phyloP scores from a whole-genome alignment of 2,329 filamentous ascomycete species.

The Calonectria multiphialidica region DNA sequence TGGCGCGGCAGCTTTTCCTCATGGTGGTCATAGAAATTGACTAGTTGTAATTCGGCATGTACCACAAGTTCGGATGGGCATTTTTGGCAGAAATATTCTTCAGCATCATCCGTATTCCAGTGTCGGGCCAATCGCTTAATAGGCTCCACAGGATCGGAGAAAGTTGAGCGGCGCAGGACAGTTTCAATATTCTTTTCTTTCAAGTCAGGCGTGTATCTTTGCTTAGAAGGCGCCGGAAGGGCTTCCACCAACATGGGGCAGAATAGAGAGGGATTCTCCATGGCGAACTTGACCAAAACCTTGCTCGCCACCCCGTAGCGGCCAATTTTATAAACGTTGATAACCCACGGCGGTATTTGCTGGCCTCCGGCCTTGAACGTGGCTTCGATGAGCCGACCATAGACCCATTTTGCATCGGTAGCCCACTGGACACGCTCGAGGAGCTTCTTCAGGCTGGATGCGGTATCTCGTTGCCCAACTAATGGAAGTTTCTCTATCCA shows the following conservation, averaged over 20 bases:
- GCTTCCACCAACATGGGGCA: not conserved
- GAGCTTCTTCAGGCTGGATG: not conserved
- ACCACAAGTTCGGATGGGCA: not conserved
- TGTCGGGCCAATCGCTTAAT: not conserved
- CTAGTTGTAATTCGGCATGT: not conserved
- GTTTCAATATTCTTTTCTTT: not conserved
- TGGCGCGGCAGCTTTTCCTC: not conserved
- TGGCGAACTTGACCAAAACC: not conserved
- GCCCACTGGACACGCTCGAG: not conserved
- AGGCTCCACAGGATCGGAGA: not conserved
- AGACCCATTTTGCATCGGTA: not conserved
- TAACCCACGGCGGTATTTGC: not conserved
- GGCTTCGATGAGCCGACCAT: not conserved
- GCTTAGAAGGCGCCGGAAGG: not conserved
- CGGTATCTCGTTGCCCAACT: not conserved
- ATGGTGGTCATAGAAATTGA: not conserved
- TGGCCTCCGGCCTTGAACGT: not conserved
- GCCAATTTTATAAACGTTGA: not conserved
- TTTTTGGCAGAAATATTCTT: not conserved
- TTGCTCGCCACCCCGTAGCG: not conserved
- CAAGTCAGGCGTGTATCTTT: not conserved
- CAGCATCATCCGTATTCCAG: not conserved
- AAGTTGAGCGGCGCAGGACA: not conserved
- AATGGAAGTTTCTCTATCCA: not conserved
- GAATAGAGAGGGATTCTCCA: not conserved